Conservation (phyloP, 2,329 filamentous ascomycete species). For the Penicillium sp. region DNA sequence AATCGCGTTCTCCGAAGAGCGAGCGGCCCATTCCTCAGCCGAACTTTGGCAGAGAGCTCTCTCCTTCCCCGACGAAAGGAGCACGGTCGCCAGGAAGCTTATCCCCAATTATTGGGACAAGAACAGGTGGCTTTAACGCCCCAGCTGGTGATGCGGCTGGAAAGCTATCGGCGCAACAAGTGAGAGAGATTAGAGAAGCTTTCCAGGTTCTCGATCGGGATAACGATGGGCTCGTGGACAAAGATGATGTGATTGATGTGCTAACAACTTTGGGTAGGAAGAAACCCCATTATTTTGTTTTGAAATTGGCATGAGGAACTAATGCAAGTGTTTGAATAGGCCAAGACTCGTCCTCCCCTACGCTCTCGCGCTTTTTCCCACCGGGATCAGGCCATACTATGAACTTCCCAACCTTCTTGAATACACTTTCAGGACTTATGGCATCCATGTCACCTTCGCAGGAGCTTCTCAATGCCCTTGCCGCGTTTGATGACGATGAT, state of each 20-base stretch:
- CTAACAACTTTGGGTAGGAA: constrained; percentile 72
- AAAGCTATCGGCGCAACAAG: constrained; percentile 71
- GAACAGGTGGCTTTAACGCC: constrained; percentile 24
- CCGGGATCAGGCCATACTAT: constrained; percentile 69
- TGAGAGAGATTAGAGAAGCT: constrained; percentile 83
- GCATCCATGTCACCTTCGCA: constrained; percentile 71
- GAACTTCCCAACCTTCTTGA: constrained; percentile 81
- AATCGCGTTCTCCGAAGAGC: constrained; percentile 31
- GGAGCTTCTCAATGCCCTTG: constrained; percentile 85
- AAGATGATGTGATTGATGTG: constrained; percentile 84
- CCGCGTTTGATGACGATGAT: constrained; percentile 93
- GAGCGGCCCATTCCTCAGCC: constrained; percentile 35
- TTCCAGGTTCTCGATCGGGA: constrained; percentile 92
- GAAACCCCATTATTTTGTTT: background rate
- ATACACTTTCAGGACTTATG: constrained; percentile 72
- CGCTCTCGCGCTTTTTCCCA: constrained; percentile 81
- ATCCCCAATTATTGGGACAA: constrained; percentile 32
- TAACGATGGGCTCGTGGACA: constrained; percentile 78
- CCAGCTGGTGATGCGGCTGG: constrained; percentile 40
- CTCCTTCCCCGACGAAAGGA: constrained; percentile 42
- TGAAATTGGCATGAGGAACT: background rate
- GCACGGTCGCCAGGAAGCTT: constrained; percentile 29
- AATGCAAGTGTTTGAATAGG: constrained; percentile 50
- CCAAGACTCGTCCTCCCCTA: constrained; percentile 68
- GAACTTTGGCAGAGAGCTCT: constrained; percentile 39